Evolutionary conservation across 2,329 filamentous ascomycete species (phyloP).

Genomic region (Alternaria sp.): DNA sequence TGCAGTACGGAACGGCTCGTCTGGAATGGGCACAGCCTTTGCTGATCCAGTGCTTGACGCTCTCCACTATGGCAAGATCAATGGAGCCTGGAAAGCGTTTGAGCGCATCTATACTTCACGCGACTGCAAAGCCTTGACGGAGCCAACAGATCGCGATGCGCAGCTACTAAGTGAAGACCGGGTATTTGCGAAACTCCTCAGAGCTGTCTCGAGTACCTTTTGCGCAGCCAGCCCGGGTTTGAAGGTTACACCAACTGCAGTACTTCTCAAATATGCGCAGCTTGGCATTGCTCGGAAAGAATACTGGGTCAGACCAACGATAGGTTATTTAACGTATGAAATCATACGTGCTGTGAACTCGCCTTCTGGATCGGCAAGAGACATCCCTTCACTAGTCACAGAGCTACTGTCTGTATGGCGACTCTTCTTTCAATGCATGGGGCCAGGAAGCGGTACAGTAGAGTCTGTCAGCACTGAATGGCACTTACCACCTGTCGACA

Average conservation of each 20-base stretch:
- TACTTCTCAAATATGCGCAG: conserved; percentile 39
- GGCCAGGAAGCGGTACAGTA: conserved; percentile 15
- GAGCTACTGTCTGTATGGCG: conserved; percentile 45
- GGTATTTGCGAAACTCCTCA: conserved; percentile 33
- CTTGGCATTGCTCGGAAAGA: conserved; percentile 31
- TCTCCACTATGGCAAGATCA: background rate
- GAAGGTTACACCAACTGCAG: conserved; percentile 27
- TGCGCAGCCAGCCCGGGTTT: conserved; percentile 13
- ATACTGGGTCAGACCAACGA: conserved; percentile 25
- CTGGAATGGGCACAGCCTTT: background rate
- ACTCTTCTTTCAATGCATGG: conserved; percentile 42
- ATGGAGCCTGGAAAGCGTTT: conserved; percentile 40
- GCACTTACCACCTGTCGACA: conserved; percentile 27
- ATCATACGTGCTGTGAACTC: conserved; percentile 23
- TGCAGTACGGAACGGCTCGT: background rate
- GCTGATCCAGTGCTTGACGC: background rate
- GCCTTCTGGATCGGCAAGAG: conserved; percentile 4
- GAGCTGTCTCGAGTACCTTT: conserved; percentile 21
- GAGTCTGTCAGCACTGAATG: conserved; percentile 32
- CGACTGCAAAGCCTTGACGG: conserved; percentile 36
- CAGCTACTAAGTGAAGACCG: conserved; percentile 18
- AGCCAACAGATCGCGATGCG: conserved; percentile 28
- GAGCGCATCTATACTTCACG: conserved; percentile 33
- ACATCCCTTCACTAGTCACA: conserved; percentile 25
- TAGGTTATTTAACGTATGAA: conserved; percentile 34